Percentiles rank a stretch among this genome's conserved stretches.
Conservation (phyloP, 2,329 filamentous ascomycete genomes). For the Neodidymelliopsis sp. region DNA sequence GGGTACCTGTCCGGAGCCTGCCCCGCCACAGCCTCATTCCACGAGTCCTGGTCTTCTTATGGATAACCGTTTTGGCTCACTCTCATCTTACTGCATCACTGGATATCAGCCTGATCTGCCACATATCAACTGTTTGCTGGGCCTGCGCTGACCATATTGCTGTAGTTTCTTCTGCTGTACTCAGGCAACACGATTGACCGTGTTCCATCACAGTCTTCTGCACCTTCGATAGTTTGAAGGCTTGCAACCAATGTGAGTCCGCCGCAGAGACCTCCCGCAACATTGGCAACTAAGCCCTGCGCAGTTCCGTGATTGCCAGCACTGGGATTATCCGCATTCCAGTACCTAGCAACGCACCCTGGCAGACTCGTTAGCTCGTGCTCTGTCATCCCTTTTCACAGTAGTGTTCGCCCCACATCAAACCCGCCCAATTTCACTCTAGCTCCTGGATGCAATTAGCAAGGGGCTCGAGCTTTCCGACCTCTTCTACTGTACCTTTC, state of each 20-base stretch:
- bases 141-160: conserved; percentile 21
- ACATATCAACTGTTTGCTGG: conserved; percentile 1
- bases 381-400: conserved; percentile 54
- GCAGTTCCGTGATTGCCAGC: conserved; percentile 48
- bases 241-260: conserved; percentile 33
- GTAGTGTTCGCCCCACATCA: conserved; percentile 45
- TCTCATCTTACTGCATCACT: conserved; percentile 8
- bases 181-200: conserved; percentile 26
- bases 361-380: conserved; percentile 64
- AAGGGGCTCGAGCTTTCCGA: conserved; percentile 47
- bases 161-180: conserved; percentile 18
- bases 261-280: background rate
- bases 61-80: conserved; percentile 2
- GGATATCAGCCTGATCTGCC: background rate
- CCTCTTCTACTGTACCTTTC: conserved; percentile 44
- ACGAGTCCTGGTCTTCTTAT: background rate
- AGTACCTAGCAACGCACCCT: conserved; percentile 51
- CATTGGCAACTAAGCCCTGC: conserved; percentile 35
- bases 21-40: conserved; percentile 16
- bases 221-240: conserved; percentile 29
- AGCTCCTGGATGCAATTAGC: conserved; percentile 55
- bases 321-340: conserved; percentile 53
- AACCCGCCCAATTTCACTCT: conserved; percentile 48
- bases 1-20: conserved; percentile 10
- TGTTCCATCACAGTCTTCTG: conserved; percentile 22